Evolutionary conservation across 225 moss, liverwort and hornwort genomes (phyloP), one percentile per base, ranked within the genome.

Genomic region (Polytrichum formosum): DNA sequence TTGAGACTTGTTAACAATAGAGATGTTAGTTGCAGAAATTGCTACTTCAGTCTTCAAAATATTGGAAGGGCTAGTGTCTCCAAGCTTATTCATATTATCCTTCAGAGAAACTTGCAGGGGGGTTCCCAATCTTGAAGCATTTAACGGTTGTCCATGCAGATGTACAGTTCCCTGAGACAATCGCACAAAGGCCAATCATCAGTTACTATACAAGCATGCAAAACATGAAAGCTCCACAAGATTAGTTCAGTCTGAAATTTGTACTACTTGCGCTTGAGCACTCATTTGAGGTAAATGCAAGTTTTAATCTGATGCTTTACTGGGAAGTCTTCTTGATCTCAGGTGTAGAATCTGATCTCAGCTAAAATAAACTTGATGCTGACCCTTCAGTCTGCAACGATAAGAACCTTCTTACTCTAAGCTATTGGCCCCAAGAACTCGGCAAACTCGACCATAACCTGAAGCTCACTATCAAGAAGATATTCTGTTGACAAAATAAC

Each of bases 1-100:
- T 68, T 88, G 88, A 66, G 85, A 79, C 75, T 90, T 90, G 81
- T 85, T 85, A 37, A 90, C 74, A 60, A 90, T 87, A 33, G 72
- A 78, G 62, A 79, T 78, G 66, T 74, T 79, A 64, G 63, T 65
- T 64, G 86, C 70, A 62, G 75, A 53, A 29, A 72, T 29, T 68
- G 67, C 26, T 59, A 28, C 70, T 75, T 79, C 78, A 18, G 73
- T 53, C 72, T 55, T 76, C 33, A 68, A 70, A 61, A 70, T n/a
- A 27, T 76, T 74, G 67, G 76, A 28, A 71, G 67, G 30, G 61
- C 20, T 67, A 28, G 66, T 56, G 17, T n/a, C 73, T 66, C 23
- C 75, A 78, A 55, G 31, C 20, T 54, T 21, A 75, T 65, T 66
- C 64, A 70, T 26, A 53, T 68, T 76, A 72, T 83, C 79, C 64